Conservation (phyloP, 805 yeast genomes). For the Starmerella riodocensis region DNA sequence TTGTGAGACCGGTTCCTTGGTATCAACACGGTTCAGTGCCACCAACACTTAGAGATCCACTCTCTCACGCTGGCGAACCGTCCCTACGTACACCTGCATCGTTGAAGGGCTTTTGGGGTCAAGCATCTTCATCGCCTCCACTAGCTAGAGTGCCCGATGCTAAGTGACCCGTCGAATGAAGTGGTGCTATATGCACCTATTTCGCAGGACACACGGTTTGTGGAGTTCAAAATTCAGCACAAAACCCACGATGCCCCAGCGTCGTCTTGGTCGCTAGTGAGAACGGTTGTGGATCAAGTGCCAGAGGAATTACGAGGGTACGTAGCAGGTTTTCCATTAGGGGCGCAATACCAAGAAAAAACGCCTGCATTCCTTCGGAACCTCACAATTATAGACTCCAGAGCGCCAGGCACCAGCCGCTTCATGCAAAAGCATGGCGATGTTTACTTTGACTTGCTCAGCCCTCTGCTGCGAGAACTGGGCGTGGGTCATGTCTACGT, state of each 20-base stretch:
- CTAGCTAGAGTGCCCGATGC: too few species aligned
- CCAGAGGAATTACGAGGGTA: conserved; percentile 3
- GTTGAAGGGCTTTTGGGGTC: too few species aligned
- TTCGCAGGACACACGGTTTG: conserved; percentile 5
- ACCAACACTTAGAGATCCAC: too few species aligned
- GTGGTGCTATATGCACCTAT: conserved; percentile 11
- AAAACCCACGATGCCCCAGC: neutral
- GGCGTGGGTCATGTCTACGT: conserved; percentile 28
- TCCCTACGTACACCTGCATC: too few species aligned
- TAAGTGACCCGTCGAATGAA: conserved; percentile 1
- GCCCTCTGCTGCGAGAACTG: conserved; percentile 27
- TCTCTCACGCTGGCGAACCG: too few species aligned
- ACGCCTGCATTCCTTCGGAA: conserved; percentile 21
- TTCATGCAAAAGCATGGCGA: conserved; percentile 6
- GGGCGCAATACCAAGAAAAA: conserved; percentile 7
- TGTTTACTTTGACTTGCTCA: conserved; percentile 24
- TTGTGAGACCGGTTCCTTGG: too few species aligned
- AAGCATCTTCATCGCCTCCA: too few species aligned
- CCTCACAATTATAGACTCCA: conserved; percentile 28
- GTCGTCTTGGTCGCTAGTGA: conserved; percentile 8
- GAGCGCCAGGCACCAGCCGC: conserved; percentile 23
- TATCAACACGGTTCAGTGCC: too few species aligned
- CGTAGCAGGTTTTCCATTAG: conserved; percentile 13
- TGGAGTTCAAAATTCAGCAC: conserved; percentile 8
- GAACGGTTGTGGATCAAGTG: conserved; percentile 7